phyloP scores from a whole-genome alignment of 805 yeast genomes.

The Ogataea thermomethanolica region DNA sequence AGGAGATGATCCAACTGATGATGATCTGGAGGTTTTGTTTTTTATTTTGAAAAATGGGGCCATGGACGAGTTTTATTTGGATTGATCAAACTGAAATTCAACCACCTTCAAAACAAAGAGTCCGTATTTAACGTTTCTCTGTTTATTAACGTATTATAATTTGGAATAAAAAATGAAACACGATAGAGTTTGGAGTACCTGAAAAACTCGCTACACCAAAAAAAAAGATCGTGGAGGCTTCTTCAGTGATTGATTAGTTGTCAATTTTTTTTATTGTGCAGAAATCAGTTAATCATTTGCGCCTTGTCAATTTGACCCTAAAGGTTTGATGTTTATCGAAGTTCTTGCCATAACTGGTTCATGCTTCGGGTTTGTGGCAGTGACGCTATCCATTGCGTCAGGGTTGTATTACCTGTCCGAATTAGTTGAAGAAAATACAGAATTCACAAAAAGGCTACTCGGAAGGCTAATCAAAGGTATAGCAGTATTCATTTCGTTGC shows the following conservation, averaged over 20 bases:
- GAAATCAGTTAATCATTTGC: no score
- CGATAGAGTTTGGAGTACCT: no score
- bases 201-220: no score
- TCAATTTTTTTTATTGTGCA: no score
- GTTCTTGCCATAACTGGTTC: conserved; percentile 59
- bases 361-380: conserved; percentile 55
- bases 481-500: conserved; percentile 49
- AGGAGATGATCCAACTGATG: conserved; percentile 4
- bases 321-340: conserved; percentile 48
- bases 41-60: conserved; percentile 27
- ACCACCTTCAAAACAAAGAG: no score
- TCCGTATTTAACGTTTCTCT: no score
- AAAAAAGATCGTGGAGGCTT: no score
- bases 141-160: no score
- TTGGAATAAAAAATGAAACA: no score
- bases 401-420: conserved; percentile 91
- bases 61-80: conserved; percentile 2
- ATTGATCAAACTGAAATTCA: no score
- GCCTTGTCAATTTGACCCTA: background rate
- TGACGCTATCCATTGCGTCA: conserved; percentile 69
- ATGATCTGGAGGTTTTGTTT: conserved; percentile 15
- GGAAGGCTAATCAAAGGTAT: conserved; percentile 59
- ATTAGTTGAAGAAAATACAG: conserved; percentile 89
- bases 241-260: no score
- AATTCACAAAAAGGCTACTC: conserved; percentile 71